A percentile compares a stretch with the other conserved stretches of the same genome.
Evolutionary conservation across 139 green algal species (phyloP).

Genomic region (Auxenochlorella pyrenoidosa): DNA sequence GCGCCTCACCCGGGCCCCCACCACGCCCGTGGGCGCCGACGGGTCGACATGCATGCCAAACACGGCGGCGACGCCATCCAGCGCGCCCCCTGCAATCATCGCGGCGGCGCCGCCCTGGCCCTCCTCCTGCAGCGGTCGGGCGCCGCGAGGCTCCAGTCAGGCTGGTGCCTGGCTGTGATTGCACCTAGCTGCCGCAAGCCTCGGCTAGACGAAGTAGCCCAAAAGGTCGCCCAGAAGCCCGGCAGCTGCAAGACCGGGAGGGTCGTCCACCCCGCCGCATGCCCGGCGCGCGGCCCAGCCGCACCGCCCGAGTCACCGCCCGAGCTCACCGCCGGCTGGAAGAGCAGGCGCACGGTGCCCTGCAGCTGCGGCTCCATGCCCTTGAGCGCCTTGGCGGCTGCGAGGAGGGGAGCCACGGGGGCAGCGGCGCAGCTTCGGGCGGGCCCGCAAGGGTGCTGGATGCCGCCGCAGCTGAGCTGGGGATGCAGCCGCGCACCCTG

Average conservation of each 20-base stretch:
- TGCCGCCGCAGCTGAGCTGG: too few relatives aligned
- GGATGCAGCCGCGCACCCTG: too few relatives aligned
- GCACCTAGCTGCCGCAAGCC: too few relatives aligned
- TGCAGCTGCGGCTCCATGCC: conserved; percentile 40
- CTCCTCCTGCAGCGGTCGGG: conserved; percentile 70
- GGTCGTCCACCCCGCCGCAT: too few relatives aligned
- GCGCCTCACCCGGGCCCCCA: conserved; percentile 43
- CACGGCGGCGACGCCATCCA: conserved; percentile 62
- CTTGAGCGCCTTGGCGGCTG: conserved; percentile 78
- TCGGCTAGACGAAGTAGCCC: too few relatives aligned
- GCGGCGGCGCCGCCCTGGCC: conserved; percentile 71
- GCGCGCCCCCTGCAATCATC: conserved; percentile 68
- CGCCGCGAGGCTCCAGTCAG: too few relatives aligned
- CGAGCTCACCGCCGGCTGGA: conserved; percentile 81
- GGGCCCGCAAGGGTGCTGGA: too few relatives aligned
- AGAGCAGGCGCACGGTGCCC: conserved; percentile 87
- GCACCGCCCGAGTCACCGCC: too few relatives aligned
- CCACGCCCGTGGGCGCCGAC: conserved; percentile 54
- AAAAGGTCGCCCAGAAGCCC: too few relatives aligned
- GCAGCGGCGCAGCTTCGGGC: not conserved
- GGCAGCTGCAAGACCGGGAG: too few relatives aligned
- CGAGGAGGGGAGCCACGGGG: not conserved
- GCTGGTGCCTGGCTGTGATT: too few relatives aligned
- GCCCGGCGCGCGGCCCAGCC: too few relatives aligned
- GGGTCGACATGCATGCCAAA: conserved; percentile 91